Evolutionary conservation across 305 asterid species (phyloP), one percentile per base, ranked within the genome.

Genomic region (Euphrasia arctica): DNA sequence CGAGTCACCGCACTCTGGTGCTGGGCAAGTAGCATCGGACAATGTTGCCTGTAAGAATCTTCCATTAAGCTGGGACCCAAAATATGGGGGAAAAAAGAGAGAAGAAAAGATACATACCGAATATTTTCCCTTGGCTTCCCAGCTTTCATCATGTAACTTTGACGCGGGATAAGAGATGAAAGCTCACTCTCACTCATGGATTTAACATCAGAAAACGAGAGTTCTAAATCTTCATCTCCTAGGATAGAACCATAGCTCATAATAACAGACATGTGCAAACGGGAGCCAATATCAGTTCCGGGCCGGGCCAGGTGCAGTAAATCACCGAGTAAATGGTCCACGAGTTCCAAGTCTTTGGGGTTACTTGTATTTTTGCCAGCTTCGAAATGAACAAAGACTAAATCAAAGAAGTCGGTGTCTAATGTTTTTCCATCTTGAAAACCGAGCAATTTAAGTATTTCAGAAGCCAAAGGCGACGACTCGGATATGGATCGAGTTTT

Each of bases 1-100:
- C 97, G 95, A 12, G 97, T 93, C 47, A 86, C 95, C 52, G 85
- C 97, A 64, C 74, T 76, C 87, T 93, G 98, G 81, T 84, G 84
- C 71, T 90, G 98, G 58, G 95, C 94, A 75, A 79, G 71, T 69
- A 90, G 80, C 86, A 93, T 84, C 4, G 96, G 98, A 48, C 85
- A 74, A 65, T 78, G 71, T 9, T 64, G 69, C 85, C 98, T 92
- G 83, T 56, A 65, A 75, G 31, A 32, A 5, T 60, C 27, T 29
- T 28, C 32, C 12, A 6, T 8, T 54, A 18, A 18, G 31, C 49
- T 75, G 36, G 79, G 63, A 58, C 60, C 11, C n/a, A 22, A 14
- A 13, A 54, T 22, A 43, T 66, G 12, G 25, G n/a, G n/a, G n/a
- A n/a, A 14, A 15, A 13, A n/a, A 4, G 6, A 15, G 11, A 50